phyloP scores from a whole-genome alignment of 768 basidiomycete genomes.

The Panaeolus cyanescens region DNA sequence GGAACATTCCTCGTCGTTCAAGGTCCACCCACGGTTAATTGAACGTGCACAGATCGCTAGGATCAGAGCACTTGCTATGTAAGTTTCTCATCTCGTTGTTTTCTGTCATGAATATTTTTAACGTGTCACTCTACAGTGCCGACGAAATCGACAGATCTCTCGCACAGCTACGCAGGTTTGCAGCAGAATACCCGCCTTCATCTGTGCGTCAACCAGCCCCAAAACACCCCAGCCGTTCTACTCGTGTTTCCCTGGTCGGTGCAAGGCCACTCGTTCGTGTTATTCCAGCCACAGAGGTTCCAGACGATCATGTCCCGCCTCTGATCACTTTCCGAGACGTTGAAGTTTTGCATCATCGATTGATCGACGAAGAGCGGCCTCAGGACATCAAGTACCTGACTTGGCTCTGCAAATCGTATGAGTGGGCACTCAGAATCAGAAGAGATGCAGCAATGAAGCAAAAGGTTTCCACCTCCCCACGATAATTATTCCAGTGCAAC shows the following conservation, averaged over 20 bases:
- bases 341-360: slow-evolving; percentile 75
- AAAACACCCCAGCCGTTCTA: slow-evolving; percentile 56
- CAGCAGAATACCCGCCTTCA: slow-evolving; percentile 61
- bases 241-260: slow-evolving; percentile 55
- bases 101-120: background rate
- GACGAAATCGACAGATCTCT: slow-evolving; percentile 55
- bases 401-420: slow-evolving; percentile 74
- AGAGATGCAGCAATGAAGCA: slow-evolving; percentile 50
- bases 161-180: slow-evolving; percentile 61
- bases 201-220: slow-evolving; percentile 41
- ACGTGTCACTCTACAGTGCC: slow-evolving; percentile 34
- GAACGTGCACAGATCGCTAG: slow-evolving; percentile 72
- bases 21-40: slow-evolving; percentile 47
- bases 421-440: slow-evolving; percentile 62
- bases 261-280: slow-evolving; percentile 73
- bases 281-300: slow-evolving; percentile 54
- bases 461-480: background rate
- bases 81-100: slow-evolving; percentile 26
- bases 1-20: slow-evolving; percentile 34
- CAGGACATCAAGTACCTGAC: slow-evolving; percentile 68
- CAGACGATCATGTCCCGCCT: slow-evolving; percentile 82
- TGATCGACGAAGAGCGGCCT: slow-evolving; percentile 46
- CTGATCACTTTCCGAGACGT: slow-evolving; percentile 76
- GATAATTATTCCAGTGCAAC: background rate
- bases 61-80: slow-evolving; percentile 69